Evolutionary conservation across 805 yeast genomes (phyloP).

Genomic region (Candida ipomoeae): DNA sequence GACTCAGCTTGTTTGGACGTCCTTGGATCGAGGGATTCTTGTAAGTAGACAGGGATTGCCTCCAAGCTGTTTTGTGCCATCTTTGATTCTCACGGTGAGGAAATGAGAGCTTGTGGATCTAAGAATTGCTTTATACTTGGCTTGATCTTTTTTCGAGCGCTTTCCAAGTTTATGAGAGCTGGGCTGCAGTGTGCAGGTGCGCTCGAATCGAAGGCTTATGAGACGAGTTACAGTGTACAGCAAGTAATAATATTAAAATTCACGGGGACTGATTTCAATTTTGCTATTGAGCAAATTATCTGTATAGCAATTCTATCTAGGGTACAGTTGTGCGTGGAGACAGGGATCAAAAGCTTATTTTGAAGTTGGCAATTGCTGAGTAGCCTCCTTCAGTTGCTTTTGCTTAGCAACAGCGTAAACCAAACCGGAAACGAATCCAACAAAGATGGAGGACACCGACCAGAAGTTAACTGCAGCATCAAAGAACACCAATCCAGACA

Average conservation of each 20-base stretch:
- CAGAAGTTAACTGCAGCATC: slow-evolving; percentile 93
- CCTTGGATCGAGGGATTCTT: slow-evolving; percentile 61
- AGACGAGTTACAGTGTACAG: not conserved
- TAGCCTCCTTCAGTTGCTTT: slow-evolving; percentile 60
- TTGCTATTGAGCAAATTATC: not conserved
- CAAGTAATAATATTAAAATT: not conserved
- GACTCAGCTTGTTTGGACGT: slow-evolving; percentile 66
- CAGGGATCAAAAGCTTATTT: slow-evolving; percentile 8
- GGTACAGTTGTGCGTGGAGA: not conserved
- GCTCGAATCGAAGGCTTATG: not conserved
- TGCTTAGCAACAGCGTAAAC: slow-evolving; percentile 95
- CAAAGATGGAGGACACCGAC: slow-evolving; percentile 82
- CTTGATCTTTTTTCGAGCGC: slow-evolving; percentile 5
- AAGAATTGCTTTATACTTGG: slow-evolving; percentile 6
- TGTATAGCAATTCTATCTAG: not conserved
- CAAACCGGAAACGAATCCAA: slow-evolving; percentile 94
- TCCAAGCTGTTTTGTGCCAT: slow-evolving; percentile 41
- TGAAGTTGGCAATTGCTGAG: slow-evolving; percentile 29
- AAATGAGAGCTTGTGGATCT: slow-evolving; percentile 8
- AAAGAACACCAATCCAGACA: slow-evolving; percentile 90
- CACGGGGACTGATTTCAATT: not conserved
- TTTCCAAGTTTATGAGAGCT: not conserved
- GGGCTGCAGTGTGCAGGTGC: slow-evolving; percentile 1
- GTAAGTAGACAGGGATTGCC: slow-evolving; percentile 50
- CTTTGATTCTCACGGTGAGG: not conserved